Evolutionary conservation across 176 grass and related monocot species (phyloP).

Genomic region (Hsuehochloa calcarea): DNA sequence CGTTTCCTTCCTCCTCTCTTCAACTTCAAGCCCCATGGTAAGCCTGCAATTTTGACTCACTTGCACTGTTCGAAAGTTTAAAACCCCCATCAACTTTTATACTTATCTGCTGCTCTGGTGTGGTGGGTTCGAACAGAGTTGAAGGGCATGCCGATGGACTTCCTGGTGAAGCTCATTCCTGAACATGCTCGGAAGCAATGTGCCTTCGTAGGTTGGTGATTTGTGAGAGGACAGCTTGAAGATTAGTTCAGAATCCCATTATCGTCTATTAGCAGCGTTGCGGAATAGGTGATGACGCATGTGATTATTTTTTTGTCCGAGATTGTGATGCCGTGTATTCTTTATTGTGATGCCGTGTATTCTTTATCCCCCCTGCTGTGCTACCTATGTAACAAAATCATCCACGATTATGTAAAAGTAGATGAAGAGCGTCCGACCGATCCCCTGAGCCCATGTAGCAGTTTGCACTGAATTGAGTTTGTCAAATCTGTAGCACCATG

Average conservation of each 20-base stretch:
- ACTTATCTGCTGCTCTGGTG: neutral
- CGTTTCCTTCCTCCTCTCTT: slow-evolving; percentile 86
- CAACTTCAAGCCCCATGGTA: slow-evolving; percentile 95
- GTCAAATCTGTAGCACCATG: slow-evolving; percentile 17
- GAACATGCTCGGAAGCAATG: slow-evolving; percentile 81
- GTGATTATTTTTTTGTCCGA: slow-evolving; percentile 32
- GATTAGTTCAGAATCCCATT: slow-evolving; percentile 31
- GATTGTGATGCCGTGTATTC: slow-evolving; percentile 16
- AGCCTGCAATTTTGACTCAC: neutral
- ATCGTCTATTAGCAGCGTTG: slow-evolving; percentile 8
- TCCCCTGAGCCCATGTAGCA: slow-evolving; percentile 22
- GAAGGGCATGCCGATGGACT: slow-evolving; percentile 61
- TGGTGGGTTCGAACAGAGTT: slow-evolving; percentile 53
- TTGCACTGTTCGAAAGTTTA: neutral
- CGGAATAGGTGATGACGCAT: slow-evolving; percentile 16
- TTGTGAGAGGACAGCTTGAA: slow-evolving; percentile 16
- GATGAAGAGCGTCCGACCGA: slow-evolving; percentile 21
- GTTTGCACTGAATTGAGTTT: slow-evolving; percentile 26
- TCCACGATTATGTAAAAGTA: slow-evolving; percentile 28
- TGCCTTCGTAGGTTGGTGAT: slow-evolving; percentile 52
- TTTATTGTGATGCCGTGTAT: neutral
- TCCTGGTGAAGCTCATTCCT: slow-evolving; percentile 68
- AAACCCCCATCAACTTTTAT: neutral
- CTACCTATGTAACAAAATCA: slow-evolving; percentile 16
- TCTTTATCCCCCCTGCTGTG: neutral